These are phyloP conservation scores for Tricladium varicosporioides DNA, from an alignment of 2,329 filamentous ascomycete genomes.

Conservation along the genomic window DNA sequence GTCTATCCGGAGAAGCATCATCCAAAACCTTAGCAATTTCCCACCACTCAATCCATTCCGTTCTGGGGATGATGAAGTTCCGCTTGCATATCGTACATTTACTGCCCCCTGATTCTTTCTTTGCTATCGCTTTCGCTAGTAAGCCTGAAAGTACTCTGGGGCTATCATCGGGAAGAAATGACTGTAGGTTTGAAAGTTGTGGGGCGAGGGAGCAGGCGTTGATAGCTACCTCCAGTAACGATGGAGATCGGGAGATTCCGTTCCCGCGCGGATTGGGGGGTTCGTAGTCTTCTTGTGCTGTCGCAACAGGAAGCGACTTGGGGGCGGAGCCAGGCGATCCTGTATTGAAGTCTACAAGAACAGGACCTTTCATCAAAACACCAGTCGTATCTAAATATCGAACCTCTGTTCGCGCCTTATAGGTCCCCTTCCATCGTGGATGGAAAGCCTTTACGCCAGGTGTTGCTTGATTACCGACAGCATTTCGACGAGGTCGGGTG, in stretches of 20 bases:
- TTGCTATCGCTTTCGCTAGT: conserved; percentile 32
- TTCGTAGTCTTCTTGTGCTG: conserved; percentile 14
- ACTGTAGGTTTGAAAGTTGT: conserved; percentile 25
- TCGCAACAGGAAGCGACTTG: conserved; percentile 19
- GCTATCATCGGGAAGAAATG: conserved; percentile 21
- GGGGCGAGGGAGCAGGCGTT: conserved; percentile 24
- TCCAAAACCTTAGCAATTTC: conserved; percentile 35
- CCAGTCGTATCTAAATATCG: conserved; percentile 31
- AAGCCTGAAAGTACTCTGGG: conserved; percentile 25
- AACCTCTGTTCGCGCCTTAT: conserved; percentile 29
- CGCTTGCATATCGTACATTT: conserved; percentile 52
- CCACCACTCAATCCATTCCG: conserved; percentile 65
- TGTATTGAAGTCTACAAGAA: conserved; percentile 15
- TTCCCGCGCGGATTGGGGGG: conserved; percentile 20
- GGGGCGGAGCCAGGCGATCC: not conserved
- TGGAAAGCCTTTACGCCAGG: conserved; percentile 8
- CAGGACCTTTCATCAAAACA: conserved; percentile 28
- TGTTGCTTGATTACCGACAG: not conserved
- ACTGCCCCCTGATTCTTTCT: conserved; percentile 48
- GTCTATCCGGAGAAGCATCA: conserved; percentile 7
- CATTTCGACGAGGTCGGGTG: conserved; percentile 6
- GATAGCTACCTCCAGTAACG: conserved; percentile 32
- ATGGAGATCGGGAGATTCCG: conserved; percentile 27
- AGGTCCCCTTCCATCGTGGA: conserved; percentile 27
- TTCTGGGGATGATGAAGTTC: conserved; percentile 47